These are phyloP conservation scores for Aspergillus floridensis DNA, from an alignment of 2,329 filamentous ascomycete genomes.

Conservation along the genomic window DNA sequence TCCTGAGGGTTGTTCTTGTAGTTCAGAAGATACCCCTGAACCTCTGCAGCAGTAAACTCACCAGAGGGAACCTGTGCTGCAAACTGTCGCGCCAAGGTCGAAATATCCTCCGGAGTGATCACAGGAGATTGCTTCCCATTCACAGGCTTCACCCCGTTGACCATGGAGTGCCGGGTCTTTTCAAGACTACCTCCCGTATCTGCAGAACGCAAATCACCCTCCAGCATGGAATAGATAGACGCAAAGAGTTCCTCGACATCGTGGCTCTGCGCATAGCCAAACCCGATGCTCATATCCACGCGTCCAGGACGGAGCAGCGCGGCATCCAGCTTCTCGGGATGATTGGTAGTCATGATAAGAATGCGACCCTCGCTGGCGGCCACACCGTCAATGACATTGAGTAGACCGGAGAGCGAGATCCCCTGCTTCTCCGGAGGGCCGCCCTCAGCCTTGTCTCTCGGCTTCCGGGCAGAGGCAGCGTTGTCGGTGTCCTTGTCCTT, in stretches of 20 bases:
- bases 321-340: constrained; percentile 61
- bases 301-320: constrained; percentile 65
- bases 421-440: constrained; percentile 29
- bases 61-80: constrained; percentile 30
- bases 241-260: constrained; percentile 42
- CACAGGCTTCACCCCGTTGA: not conserved
- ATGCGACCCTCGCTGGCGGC: constrained; percentile 68
- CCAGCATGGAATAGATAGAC: constrained; percentile 36
- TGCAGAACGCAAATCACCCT: constrained; percentile 26
- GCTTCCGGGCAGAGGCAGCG: not conserved
- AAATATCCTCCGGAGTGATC: constrained; percentile 12
- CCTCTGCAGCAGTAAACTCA: constrained; percentile 41
- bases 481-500: not conserved
- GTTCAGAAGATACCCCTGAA: constrained; percentile 42
- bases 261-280: constrained; percentile 42
- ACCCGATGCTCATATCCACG: constrained; percentile 63
- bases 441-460: constrained; percentile 16
- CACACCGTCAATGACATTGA: constrained; percentile 70
- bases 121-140: not conserved
- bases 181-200: not conserved
- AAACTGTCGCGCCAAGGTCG: constrained; percentile 30
- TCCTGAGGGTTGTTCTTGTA: constrained; percentile 32
- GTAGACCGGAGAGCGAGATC: constrained; percentile 64
- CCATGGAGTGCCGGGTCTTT: not conserved
- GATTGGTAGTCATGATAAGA: constrained; percentile 72